A percentile compares a stretch with the other conserved stretches of the same genome.
phyloP scores from a whole-genome alignment of 176 grass and related monocot species.

The Juncus inflexus region DNA sequence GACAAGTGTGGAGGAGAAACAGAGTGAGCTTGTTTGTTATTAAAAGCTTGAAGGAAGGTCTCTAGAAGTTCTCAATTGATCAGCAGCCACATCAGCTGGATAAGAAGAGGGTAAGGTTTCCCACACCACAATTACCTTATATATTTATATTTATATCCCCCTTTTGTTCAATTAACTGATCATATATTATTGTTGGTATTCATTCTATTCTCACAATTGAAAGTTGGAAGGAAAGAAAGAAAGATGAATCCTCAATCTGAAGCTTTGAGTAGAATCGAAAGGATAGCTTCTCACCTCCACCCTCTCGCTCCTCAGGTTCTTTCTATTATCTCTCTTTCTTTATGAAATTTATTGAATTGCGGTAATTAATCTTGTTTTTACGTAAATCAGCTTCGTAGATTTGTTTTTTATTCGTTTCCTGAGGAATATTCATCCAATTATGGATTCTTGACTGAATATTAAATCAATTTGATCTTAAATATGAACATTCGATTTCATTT shows the following conservation, averaged over 20 bases:
- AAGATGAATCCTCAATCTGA: slow-evolving; percentile 16
- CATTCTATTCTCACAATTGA: neutral
- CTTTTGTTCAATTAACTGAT: neutral
- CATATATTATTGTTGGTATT: no score
- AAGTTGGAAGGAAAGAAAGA: neutral
- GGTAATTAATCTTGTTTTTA: neutral
- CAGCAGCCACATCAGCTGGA: slow-evolving; percentile 8
- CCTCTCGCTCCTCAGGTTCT: slow-evolving; percentile 49
- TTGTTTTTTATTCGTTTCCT: neutral
- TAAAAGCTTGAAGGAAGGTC: no score
- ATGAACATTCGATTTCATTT: neutral
- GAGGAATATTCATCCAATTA: no score
- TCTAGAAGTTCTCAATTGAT: slow-evolving; percentile 2
- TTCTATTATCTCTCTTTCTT: neutral
- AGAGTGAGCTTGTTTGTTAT: neutral
- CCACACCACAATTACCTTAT: neutral
- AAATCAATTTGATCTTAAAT: no score
- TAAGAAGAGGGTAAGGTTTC: slow-evolving; percentile 4
- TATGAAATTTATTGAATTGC: neutral
- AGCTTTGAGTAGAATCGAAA: slow-evolving; percentile 37
- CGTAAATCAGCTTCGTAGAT: neutral
- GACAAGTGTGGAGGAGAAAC: slow-evolving; percentile 5
- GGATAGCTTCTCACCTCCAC: slow-evolving; percentile 72
- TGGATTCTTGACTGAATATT: no score
- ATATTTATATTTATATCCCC: neutral